These are phyloP conservation scores for Malbranchea cinnamomea DNA, from an alignment of 2,329 filamentous ascomycete species.

Conservation along the genomic window DNA sequence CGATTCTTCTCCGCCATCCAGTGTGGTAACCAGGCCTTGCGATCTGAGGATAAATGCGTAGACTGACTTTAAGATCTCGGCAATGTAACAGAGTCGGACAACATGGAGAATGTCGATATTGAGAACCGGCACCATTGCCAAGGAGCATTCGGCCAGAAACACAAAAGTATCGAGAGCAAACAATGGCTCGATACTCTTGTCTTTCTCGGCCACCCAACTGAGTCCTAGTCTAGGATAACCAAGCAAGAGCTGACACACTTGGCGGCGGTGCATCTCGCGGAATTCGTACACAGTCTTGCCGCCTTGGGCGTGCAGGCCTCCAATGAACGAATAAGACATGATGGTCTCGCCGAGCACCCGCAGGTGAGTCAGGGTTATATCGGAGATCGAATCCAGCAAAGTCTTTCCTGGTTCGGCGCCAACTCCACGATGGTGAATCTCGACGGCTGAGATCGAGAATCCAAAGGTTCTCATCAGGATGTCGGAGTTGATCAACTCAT, in stretches of 20 bases:
- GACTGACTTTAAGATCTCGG: conserved; percentile 76
- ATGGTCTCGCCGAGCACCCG: conserved; percentile 80
- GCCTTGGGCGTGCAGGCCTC: conserved; percentile 47
- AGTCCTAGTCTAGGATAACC: conserved; percentile 32
- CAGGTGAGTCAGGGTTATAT: conserved; percentile 71
- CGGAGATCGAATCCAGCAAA: conserved; percentile 68
- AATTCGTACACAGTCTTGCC: conserved; percentile 54
- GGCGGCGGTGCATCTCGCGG: conserved; percentile 50
- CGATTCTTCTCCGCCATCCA: conserved; percentile 16
- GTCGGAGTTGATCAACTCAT: conserved; percentile 35
- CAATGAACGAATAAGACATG: conserved; percentile 67
- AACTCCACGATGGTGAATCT: conserved; percentile 81
- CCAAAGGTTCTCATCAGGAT: conserved; percentile 43
- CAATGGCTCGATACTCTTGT: conserved; percentile 24
- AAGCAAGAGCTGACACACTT: conserved; percentile 63
- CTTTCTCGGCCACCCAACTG: conserved; percentile 20
- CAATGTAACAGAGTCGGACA: conserved; percentile 72
- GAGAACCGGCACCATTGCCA: conserved; percentile 53
- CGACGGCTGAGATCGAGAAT: conserved; percentile 71
- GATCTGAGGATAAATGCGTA: conserved; percentile 36
- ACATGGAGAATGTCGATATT: conserved; percentile 63
- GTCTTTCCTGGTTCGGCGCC: conserved; percentile 59
- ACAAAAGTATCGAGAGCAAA: conserved; percentile 25
- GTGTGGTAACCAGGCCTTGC: conserved; percentile 21
- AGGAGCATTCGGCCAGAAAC: conserved; percentile 66